A percentile compares a stretch with the other conserved stretches of the same genome.
These are phyloP conservation scores for Curvularia verruculosa DNA, from an alignment of 2,329 filamentous ascomycete species.

Conservation along the genomic window DNA sequence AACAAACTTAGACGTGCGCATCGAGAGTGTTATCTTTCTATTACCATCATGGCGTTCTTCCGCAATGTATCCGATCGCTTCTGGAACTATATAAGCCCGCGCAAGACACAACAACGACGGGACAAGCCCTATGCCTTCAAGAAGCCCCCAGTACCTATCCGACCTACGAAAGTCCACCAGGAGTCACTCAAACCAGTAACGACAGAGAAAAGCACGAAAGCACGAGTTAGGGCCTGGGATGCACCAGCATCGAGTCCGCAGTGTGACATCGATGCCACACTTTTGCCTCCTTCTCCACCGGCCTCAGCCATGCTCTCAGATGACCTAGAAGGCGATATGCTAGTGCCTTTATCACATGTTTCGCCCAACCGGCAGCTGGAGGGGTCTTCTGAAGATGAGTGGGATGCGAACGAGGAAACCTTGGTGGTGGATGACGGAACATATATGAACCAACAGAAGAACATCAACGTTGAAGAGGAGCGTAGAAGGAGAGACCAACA, in stretches of 20 bases:
- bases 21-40: not conserved
- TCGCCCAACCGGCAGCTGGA: conserved; percentile 11
- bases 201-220: conserved; percentile 45
- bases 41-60: conserved; percentile 39
- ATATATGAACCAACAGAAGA: conserved; percentile 35
- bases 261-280: conserved; percentile 30
- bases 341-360: conserved; percentile 24
- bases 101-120: conserved; percentile 47
- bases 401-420: conserved; percentile 47
- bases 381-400: conserved; percentile 28
- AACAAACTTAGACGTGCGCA: not conserved
- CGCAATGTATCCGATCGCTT: conserved; percentile 45
- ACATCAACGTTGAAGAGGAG: conserved; percentile 32
- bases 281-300: conserved; percentile 43
- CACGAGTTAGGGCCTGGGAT: conserved; percentile 32
- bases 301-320: conserved; percentile 26
- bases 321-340: conserved; percentile 42
- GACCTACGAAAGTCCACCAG: conserved; percentile 10
- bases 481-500: conserved; percentile 33
- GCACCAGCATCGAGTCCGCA: conserved; percentile 29
- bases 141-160: conserved; percentile 32
- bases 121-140: conserved; percentile 51
- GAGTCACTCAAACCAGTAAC: conserved; percentile 5
- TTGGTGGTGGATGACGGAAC: conserved; percentile 42
- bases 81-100: conserved; percentile 53